These are phyloP conservation scores for Cutaneotrichosporon sp. DNA, from an alignment of 1,284 basidiomycete genomes.

Conservation along the genomic window DNA sequence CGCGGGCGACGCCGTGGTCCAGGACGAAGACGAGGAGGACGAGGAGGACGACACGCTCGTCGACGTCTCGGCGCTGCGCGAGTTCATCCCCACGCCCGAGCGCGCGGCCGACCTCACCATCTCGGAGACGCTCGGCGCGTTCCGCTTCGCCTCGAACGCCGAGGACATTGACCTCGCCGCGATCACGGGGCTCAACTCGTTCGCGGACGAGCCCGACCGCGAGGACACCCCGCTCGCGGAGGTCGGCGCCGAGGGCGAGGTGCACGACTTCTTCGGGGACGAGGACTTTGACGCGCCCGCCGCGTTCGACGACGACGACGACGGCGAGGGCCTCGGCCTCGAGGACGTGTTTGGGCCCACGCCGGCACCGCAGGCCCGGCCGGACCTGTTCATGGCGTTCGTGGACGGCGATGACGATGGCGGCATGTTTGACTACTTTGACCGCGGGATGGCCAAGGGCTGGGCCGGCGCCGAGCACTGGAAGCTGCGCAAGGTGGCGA, in stretches of 20 bases:
- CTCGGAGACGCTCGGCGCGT: slow-evolving; percentile 73
- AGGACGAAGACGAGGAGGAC: slow-evolving; percentile 68
- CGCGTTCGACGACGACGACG: slow-evolving; percentile 48
- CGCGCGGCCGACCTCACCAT: slow-evolving; percentile 69
- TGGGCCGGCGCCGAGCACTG: slow-evolving; percentile 99
- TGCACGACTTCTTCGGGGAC: slow-evolving; percentile 57
- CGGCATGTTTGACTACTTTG: slow-evolving; percentile 90
- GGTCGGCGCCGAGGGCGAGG: slow-evolving; percentile 25
- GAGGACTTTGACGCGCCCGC: slow-evolving; percentile 72
- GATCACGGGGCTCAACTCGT: slow-evolving; percentile 35
- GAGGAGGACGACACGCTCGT: slow-evolving; percentile 47
- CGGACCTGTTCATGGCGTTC: slow-evolving; percentile 83
- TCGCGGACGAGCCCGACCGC: slow-evolving; percentile 26
- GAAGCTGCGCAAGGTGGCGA: slow-evolving; percentile 79
- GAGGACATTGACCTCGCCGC: slow-evolving; percentile 55
- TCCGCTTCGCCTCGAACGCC: slow-evolving; percentile 73
- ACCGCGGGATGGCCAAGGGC: slow-evolving; percentile 83
- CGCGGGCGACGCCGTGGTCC: slow-evolving; percentile 81
- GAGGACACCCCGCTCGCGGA: background rate
- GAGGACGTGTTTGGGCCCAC: slow-evolving; percentile 48
- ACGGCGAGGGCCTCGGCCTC: slow-evolving; percentile 48
- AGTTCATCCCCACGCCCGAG: slow-evolving; percentile 70
- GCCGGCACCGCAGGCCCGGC: slow-evolving; percentile 49
- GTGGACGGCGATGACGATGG: slow-evolving; percentile 59
- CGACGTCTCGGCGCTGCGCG: slow-evolving; percentile 64